These are phyloP conservation scores for Phytophthora tubulina DNA, from an alignment of 352 stramenopile species.

Conservation along the genomic window DNA sequence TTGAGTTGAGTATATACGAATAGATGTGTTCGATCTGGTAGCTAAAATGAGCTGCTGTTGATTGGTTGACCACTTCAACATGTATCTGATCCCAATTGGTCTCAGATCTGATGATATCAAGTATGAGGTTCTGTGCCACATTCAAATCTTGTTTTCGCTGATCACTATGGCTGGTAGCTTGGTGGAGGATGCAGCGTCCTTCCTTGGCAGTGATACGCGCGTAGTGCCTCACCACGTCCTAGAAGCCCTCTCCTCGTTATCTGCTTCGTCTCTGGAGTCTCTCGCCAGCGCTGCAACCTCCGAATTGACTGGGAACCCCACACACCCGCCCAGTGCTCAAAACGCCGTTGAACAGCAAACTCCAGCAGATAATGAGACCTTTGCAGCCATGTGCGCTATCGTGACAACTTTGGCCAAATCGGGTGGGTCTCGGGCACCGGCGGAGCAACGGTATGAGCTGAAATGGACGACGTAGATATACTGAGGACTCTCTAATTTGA, in stretches of 20 bases:
- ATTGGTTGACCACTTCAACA: constrained; percentile 3
- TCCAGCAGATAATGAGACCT: constrained; percentile 24
- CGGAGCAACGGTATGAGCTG: constrained; percentile 30
- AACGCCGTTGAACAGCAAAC: constrained; percentile 9
- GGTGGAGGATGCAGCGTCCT: constrained; percentile 1
- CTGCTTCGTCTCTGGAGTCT: constrained; percentile 27
- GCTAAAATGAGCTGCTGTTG: background rate
- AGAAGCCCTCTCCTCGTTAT: constrained; percentile 20
- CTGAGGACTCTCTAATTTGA: constrained; percentile 18
- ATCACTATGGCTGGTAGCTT: constrained; percentile 31
- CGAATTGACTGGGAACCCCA: constrained; percentile 34
- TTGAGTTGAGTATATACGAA: constrained; percentile 4
- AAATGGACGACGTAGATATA: background rate
- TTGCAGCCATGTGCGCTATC: constrained; percentile 44
- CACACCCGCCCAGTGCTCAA: background rate
- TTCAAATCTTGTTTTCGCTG: background rate
- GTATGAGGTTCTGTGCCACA: constrained; percentile 4
- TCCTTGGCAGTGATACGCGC: constrained; percentile 27
- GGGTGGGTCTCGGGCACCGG: constrained; percentile 3
- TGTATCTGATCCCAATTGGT: background rate
- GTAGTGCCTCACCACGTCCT: constrained; percentile 26
- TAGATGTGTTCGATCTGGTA: constrained; percentile 1
- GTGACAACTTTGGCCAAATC: constrained; percentile 35
- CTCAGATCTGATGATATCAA: constrained; percentile 4
- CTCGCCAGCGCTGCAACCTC: constrained; percentile 32